These are phyloP conservation scores for Microsporum ferrugineum DNA, from an alignment of 2,329 filamentous ascomycete species.

Conservation along the genomic window DNA sequence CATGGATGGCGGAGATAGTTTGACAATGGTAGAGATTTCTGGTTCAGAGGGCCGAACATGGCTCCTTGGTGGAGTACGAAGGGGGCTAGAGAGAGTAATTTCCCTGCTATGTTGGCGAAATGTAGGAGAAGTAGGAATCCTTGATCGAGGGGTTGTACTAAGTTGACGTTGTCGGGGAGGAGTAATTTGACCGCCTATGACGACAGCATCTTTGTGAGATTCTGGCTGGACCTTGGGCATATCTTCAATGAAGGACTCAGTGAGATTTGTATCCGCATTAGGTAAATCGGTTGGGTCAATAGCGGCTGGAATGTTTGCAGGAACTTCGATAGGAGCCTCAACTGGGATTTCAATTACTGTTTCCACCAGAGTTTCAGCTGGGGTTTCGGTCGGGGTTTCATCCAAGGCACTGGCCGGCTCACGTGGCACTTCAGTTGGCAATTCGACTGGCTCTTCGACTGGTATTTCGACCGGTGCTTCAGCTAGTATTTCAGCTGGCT, in stretches of 20 bases:
- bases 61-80: neutral
- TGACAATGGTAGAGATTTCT: neutral
- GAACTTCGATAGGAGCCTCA: neutral
- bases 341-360: neutral
- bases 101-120: neutral
- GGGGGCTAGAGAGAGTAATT: neutral
- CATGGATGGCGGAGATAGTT: neutral
- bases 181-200: neutral
- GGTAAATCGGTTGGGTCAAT: neutral
- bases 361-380: neutral
- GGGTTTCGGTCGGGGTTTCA: neutral
- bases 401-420: neutral
- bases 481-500: neutral
- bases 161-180: slow-evolving; percentile 7
- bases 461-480: neutral
- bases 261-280: neutral
- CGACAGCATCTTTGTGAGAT: neutral
- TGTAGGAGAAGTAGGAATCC: neutral
- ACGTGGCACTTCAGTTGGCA: neutral
- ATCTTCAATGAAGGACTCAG: neutral
- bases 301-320: neutral
- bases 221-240: neutral
- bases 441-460: neutral
- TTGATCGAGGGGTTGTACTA: slow-evolving; percentile 19
- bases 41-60: neutral